Evolutionary conservation across 345 rosid genomes (phyloP).

Genomic region (Bruguiera parviflora): DNA sequence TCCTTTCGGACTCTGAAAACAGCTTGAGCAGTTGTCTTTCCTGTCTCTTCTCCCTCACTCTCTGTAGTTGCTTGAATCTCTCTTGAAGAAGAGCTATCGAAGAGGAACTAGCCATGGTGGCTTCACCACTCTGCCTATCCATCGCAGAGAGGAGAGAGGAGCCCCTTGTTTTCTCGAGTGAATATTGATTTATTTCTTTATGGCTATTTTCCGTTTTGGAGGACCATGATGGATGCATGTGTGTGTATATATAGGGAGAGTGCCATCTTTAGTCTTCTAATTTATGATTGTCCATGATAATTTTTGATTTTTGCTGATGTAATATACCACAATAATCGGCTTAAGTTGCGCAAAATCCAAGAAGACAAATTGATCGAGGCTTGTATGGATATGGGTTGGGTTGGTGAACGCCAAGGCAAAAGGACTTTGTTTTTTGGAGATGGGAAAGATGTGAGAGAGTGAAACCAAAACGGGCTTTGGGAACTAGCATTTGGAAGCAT

Average conservation of each 20-base stretch:
- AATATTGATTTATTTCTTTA: neutral
- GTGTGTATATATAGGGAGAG: conserved; percentile 5
- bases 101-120: conserved; percentile 42
- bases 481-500: conserved; percentile 46
- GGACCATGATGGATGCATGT: conserved; percentile 22
- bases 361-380: conserved; percentile 31
- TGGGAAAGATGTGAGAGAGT: conserved; percentile 22
- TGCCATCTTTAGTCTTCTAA: neutral
- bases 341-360: conserved; percentile 37
- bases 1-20: conserved; percentile 29
- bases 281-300: too few relatives aligned
- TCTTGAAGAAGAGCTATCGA: conserved; percentile 72
- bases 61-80: conserved; percentile 62
- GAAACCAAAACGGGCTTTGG: conserved; percentile 33
- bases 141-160: conserved; percentile 14
- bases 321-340: conserved; percentile 36
- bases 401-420: conserved; percentile 40
- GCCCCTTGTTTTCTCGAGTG: neutral
- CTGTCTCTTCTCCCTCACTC: conserved; percentile 60
- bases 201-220: neutral
- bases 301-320: conserved; percentile 24
- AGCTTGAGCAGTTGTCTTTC: conserved; percentile 45
- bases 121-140: conserved; percentile 48
- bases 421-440: conserved; percentile 23
- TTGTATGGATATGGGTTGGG: conserved; percentile 5